Evolutionary conservation across 768 basidiomycete genomes (phyloP).

Genomic region (Peribolospora baueri): DNA sequence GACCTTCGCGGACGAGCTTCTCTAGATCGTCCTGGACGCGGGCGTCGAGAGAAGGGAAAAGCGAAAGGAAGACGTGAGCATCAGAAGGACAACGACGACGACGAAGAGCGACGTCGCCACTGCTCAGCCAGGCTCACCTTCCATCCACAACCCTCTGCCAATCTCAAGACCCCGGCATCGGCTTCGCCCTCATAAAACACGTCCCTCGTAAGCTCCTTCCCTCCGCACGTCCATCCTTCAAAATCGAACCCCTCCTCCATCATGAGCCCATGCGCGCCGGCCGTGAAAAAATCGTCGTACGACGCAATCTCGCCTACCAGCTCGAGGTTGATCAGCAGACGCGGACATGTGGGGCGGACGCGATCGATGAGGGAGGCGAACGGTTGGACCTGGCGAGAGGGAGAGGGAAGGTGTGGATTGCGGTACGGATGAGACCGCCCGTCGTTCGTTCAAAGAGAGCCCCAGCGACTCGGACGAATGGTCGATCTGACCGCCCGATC

Average conservation of each 20-base stretch:
- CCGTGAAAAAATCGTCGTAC: background rate
- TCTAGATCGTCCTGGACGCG: background rate
- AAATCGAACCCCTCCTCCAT: background rate
- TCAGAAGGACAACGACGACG: too few species aligned
- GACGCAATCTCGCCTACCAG: conserved; percentile 32
- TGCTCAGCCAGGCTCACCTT: background rate
- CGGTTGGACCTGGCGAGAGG: conserved; percentile 27
- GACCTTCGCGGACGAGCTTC: background rate
- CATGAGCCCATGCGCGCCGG: background rate
- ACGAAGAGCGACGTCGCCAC: too few species aligned
- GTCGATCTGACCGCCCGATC: background rate
- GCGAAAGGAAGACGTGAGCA: too few species aligned
- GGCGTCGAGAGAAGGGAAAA: background rate
- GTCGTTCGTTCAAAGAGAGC: background rate
- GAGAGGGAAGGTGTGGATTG: conserved; percentile 1
- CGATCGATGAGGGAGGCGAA: conserved; percentile 52
- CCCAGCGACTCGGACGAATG: background rate
- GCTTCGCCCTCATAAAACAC: background rate
- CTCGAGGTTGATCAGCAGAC: conserved; percentile 76
- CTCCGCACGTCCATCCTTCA: background rate
- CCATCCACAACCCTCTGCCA: background rate
- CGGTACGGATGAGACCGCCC: background rate
- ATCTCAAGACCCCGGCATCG: background rate
- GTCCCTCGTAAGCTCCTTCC: background rate
- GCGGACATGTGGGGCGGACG: conserved; percentile 36